phyloP scores from a whole-genome alignment of 73 alveolate species.

The Paramecium sonneborni region DNA sequence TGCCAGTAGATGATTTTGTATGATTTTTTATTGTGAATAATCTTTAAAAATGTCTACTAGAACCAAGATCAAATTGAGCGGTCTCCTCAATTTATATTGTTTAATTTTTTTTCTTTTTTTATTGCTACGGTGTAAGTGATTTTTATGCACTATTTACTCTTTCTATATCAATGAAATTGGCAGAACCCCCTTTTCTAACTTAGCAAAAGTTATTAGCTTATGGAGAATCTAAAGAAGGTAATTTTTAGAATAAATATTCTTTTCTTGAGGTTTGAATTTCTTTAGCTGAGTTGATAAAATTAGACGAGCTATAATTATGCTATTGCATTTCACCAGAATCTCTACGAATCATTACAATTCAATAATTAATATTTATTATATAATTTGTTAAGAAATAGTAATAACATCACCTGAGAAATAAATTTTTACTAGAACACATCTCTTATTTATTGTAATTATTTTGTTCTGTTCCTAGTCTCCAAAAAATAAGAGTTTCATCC shows the following conservation, averaged over 20 bases:
- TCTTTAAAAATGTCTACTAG: conserved; percentile 5
- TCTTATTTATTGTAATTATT: neutral
- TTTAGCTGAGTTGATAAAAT: neutral
- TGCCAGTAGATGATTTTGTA: neutral
- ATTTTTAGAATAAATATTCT: neutral
- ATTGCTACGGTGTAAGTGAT: neutral
- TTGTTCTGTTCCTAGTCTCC: conserved; percentile 72
- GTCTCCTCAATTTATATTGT: neutral
- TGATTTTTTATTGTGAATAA: neutral
- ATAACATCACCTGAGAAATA: neutral
- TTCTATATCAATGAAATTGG: neutral
- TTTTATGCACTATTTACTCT: neutral
- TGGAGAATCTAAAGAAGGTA: neutral
- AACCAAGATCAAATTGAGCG: neutral
- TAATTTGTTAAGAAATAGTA: neutral
- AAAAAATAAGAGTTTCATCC: conserved; percentile 99
- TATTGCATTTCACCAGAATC: conserved; percentile 3
- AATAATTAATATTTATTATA: neutral
- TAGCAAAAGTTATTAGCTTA: neutral
- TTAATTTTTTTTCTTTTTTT: neutral
- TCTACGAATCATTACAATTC: neutral
- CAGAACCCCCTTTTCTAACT: neutral
- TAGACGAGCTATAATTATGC: neutral
- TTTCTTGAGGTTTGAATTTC: neutral
- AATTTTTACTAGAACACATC: neutral